Evolutionary conservation across 495 filamentous ascomycete genomes (phyloP).

Genomic region (Penicillium tannophilum): DNA sequence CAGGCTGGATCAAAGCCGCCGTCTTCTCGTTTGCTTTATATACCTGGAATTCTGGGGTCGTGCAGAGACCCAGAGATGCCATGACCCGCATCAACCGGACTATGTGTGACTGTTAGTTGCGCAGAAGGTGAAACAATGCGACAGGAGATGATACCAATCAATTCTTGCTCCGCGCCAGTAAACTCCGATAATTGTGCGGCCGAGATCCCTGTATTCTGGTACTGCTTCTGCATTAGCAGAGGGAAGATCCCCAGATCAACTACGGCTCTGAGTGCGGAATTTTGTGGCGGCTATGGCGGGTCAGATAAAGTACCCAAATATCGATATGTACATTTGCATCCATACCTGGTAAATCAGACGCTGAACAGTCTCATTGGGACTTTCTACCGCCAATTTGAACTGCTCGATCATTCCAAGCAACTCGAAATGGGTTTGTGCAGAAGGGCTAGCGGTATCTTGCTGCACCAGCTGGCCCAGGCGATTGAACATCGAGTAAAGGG

Average conservation of each 20-base stretch:
- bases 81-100: constrained; percentile 46
- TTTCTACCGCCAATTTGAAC: constrained; percentile 35
- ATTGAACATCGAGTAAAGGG: constrained; percentile 28
- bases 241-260: constrained; percentile 39
- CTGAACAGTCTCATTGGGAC: constrained; percentile 37
- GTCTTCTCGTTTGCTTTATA: constrained; percentile 40
- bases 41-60: constrained; percentile 22
- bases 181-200: constrained; percentile 28
- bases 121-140: neutral
- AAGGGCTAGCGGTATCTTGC: constrained; percentile 23
- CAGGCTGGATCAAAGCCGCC: constrained; percentile 33
- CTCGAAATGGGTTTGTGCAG: constrained; percentile 32
- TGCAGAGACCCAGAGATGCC: constrained; percentile 36
- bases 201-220: constrained; percentile 27
- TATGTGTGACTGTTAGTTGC: constrained; percentile 9
- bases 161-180: constrained; percentile 32
- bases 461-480: constrained; percentile 27
- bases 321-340: neutral
- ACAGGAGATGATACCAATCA: constrained; percentile 30
- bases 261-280: constrained; percentile 40
- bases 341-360: constrained; percentile 44
- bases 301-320: neutral
- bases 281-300: constrained; percentile 39
- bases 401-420: constrained; percentile 36
- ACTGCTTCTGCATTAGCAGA: constrained; percentile 26